Evolutionary conservation across 2,329 filamentous ascomycete genomes (phyloP).

Genomic region (Canariomyces notabilis): DNA sequence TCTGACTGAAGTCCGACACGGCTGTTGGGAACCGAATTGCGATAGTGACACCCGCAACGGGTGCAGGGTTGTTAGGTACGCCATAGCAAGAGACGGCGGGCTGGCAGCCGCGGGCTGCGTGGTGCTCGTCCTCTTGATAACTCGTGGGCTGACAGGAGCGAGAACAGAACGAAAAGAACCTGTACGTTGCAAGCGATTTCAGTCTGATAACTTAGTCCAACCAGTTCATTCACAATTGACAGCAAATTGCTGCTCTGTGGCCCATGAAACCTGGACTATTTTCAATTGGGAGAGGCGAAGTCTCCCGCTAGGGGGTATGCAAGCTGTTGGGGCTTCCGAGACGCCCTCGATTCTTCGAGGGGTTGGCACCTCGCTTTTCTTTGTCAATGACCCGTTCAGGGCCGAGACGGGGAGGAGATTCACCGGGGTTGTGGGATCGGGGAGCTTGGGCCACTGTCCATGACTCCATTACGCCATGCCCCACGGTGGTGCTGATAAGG

Average conservation of each 20-base stretch:
- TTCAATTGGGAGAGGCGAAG: background rate
- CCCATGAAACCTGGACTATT: background rate
- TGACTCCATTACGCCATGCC: conserved; percentile 1
- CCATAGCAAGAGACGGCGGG: conserved; percentile 34
- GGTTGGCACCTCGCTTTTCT: conserved; percentile 4
- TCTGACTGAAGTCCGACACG: conserved; percentile 22
- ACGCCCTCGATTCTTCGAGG: conserved; percentile 4
- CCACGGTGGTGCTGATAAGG: conserved; percentile 6
- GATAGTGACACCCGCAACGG: conserved; percentile 37
- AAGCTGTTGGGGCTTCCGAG: background rate
- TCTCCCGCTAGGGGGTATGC: background rate
- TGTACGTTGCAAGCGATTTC: too few species aligned
- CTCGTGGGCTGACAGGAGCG: too few species aligned
- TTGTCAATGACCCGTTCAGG: conserved; percentile 9
- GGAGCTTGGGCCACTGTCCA: conserved; percentile 15
- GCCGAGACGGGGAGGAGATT: too few species aligned
- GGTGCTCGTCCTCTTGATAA: too few species aligned
- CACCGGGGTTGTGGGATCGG: conserved; percentile 3
- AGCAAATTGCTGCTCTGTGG: too few species aligned
- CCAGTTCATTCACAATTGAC: too few species aligned
- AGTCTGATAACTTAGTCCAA: too few species aligned
- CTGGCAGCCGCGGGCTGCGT: too few species aligned
- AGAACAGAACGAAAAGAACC: too few species aligned
- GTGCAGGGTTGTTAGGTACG: conserved; percentile 39
- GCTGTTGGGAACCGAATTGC: conserved; percentile 32